Base-by-base conservation (phyloP, 306 rosid species). In the Pyrus betulifolia region DNA sequence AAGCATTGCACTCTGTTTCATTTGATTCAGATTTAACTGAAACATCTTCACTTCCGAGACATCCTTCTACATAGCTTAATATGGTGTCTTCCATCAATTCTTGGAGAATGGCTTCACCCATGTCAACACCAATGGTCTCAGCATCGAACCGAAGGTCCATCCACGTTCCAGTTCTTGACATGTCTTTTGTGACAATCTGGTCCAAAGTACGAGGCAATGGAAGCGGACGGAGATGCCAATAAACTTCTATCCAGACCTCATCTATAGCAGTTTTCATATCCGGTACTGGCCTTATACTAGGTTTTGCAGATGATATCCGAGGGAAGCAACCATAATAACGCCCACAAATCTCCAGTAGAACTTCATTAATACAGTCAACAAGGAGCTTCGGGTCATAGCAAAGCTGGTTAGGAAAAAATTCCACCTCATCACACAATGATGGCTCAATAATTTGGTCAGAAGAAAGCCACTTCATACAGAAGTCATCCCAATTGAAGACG, bases 151-250 rank as follows among this genome's bases (percentile, higher is more conserved):
- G 88, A 52, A 85, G 87, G 81, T 96, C 92, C 93, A 91, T 82
- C 99, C 99, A 96, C 5, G 84, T 44, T 69, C 86, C 80, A 51
- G 77, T 71, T 88, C 87, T 89, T 73, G 77, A 85, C 93, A 96
- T 85, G 81, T 96, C 98, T 82, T 93, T 92, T 63, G 81, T 67
- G 64, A 96, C 88, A 74, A 92, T 89, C 82, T 96, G 96, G 77
- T 96, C 99, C 80, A 96, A 85, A 3, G 93, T 86, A 58, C 52
- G 88, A 6, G 96, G 98, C 11, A 83, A 86, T 40, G 93, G 89
- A 57, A 88, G 70, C 19, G 91, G 89, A 87, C 78, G 86, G 80
- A 96, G 82, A 86, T 87, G 88, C 97, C 97, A 88, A 72, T 89
- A 72, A 60, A 96, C 88, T 84, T 87, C 93, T 83, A 82, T 87